phyloP scores from a whole-genome alignment of 106 monocot species.

The Acanthochlamys bracteata region DNA sequence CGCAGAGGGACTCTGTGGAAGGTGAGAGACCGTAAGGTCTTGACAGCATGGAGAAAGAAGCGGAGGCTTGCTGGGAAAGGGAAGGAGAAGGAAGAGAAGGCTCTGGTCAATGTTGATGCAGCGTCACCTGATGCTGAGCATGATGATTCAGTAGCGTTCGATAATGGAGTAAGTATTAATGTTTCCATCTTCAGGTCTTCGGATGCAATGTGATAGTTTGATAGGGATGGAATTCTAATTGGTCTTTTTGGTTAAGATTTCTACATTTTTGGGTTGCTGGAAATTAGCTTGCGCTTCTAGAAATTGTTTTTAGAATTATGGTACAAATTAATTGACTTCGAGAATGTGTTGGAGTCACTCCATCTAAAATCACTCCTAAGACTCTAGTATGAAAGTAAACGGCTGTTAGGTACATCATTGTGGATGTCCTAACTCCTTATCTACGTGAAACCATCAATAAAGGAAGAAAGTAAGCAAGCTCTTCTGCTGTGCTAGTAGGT shows the following conservation, averaged over 20 bases:
- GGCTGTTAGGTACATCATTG: too few relatives aligned
- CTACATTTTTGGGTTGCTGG: neutral
- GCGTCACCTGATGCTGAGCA: neutral
- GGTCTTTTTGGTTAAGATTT: neutral
- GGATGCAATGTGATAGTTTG: too few relatives aligned
- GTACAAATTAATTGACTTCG: too few relatives aligned
- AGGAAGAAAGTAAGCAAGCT: too few relatives aligned
- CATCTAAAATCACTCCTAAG: too few relatives aligned
- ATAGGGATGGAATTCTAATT: neutral
- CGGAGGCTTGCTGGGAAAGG: conserved; percentile 19
- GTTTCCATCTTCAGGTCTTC: neutral
- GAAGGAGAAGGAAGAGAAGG: conserved; percentile 18
- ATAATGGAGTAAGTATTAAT: conserved; percentile 9
- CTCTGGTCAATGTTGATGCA: conserved; percentile 4
- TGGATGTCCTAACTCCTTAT: too few relatives aligned
- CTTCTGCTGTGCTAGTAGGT: too few relatives aligned
- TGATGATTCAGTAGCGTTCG: conserved; percentile 4
- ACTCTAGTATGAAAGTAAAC: too few relatives aligned
- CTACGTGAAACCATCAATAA: too few relatives aligned
- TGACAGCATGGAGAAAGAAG: conserved; percentile 51
- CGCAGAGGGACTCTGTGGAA: conserved; percentile 64
- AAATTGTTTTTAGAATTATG: too few relatives aligned
- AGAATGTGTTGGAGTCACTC: too few relatives aligned
- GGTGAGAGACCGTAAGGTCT: conserved; percentile 44
- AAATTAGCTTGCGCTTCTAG: neutral